These are phyloP conservation scores for Rubroboletus satanas DNA, from an alignment of 768 basidiomycete species.

Conservation along the genomic window DNA sequence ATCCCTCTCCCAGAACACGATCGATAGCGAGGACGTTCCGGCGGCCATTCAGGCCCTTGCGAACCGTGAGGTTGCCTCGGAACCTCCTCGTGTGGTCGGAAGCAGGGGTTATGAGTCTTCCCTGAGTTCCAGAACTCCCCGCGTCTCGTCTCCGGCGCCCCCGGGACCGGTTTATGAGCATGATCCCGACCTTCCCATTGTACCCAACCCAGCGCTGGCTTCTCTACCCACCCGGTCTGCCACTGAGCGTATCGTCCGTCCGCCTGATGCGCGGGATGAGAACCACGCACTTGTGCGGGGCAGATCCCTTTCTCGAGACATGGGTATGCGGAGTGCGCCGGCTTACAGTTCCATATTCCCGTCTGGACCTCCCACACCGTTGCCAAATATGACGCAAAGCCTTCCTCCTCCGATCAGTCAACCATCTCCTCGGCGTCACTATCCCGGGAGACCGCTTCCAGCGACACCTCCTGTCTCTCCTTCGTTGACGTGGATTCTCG, in stretches of 20 bases:
- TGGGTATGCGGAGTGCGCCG: conserved; percentile 32
- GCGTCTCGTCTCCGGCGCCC: conserved; percentile 26
- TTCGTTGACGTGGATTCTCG: conserved; percentile 34
- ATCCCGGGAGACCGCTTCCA: conserved; percentile 32
- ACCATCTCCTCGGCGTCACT: conserved; percentile 31
- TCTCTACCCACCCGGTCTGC: conserved; percentile 29
- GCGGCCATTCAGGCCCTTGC: conserved; percentile 10
- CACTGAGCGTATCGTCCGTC: conserved; percentile 31
- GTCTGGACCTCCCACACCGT: conserved; percentile 29
- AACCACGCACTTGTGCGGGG: conserved; percentile 28
- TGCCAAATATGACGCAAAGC: conserved; percentile 23
- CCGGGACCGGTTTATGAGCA: conserved; percentile 22
- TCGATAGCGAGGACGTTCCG: conserved; percentile 20
- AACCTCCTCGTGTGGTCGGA: conserved; percentile 20
- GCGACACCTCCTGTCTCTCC: conserved; percentile 32
- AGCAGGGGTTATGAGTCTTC: conserved; percentile 15
- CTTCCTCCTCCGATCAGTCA: conserved; percentile 20
- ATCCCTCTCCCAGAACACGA: conserved; percentile 16
- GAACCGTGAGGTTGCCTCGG: conserved; percentile 20
- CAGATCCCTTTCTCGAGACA: conserved; percentile 31
- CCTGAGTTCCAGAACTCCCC: conserved; percentile 17
- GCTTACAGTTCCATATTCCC: conserved; percentile 34
- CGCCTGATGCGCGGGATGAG: conserved; percentile 27
- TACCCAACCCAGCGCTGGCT: conserved; percentile 13
- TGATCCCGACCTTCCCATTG: conserved; percentile 26